Evolutionary conservation across 495 filamentous ascomycete genomes (phyloP), one percentile per base, ranked within the genome.

Genomic region (Penicillium dipodomyicola): DNA sequence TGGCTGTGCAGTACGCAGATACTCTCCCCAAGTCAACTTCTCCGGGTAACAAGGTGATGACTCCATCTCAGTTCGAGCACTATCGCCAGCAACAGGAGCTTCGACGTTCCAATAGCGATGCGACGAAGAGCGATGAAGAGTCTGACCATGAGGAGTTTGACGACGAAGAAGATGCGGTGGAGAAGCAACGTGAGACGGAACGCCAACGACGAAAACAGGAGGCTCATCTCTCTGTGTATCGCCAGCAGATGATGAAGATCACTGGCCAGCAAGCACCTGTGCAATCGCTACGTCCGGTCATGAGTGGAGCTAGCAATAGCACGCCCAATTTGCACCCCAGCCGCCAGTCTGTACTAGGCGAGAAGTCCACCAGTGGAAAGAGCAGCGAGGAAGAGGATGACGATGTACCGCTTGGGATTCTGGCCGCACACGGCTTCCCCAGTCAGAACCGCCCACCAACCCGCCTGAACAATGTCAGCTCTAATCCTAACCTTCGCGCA

Each of bases 191-290:
- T 58, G 80, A 88, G 65, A 75, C 86, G 32, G 84, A 87, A 42
- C 86, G 86, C 64, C 89, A 92, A 60, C 82, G 93, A 56, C 81
- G 85, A 56, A 95, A 93, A 73, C 92, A 96, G 63, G 91, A 96
- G 66, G 93, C 92, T 10, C 90, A 95, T 68, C 81, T 96, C 69
- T 79, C 91, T 12, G 86, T 97, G 8, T 96, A 96, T 67, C 84
- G 94, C 45, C 93, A 97, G 67, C 87, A 93, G 68, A 96, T 97
- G 91, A 95, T 91, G 90, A 96, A 96, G 66, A 87, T 95, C 19
- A 96, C 91, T 8, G 92, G 92, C 47, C 89, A 90, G 62, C 69
- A 77, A 51, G 80, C 79, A 47, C 64, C 78, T 1, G 79, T 71
- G 59, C 69, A 69, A 19, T 63, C 65, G 7, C 66, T 76, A 10